Evolutionary conservation across 192 early-diverging fungal genomes (phyloP), one percentile per base, ranked within the genome.

Genomic region (Gamsiella multidivaricata): DNA sequence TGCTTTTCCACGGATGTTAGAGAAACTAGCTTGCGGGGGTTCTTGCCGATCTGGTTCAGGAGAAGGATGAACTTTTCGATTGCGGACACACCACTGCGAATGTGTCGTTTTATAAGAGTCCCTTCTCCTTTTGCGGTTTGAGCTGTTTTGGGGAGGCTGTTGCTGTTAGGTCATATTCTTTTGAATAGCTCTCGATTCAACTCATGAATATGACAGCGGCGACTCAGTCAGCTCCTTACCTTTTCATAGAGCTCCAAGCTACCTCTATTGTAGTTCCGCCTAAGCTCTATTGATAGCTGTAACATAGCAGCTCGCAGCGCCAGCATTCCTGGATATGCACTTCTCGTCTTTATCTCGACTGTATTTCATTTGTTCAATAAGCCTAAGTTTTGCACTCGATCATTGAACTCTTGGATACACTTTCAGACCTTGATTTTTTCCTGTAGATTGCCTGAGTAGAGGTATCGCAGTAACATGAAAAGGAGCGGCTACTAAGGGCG

Each of bases 221-320:
- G 50, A 52, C 25, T 25, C 11, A 52, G 26, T 52, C 31, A n/a
- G 32, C n/a, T 54, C 31, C 5, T 43, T 59, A 59, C 57, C 57
- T 59, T 59, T 26, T 59, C 28, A 11, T 43, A 28, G 2, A 59
- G 20, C 22, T 59, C 41, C 9, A 15, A 28, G 26, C 41, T 46
- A n/a, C 42, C 42, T 18, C 17, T 46, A 12, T 12, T 39, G 7
- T 39, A 39, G 12, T 12, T 39, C n/a, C 37, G 45, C 45, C 17
- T 10, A 18, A 46, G n/a, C n/a, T 46, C 45, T 6, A n/a, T 18
- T 6, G 45, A 46, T 12, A 46, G 45, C n/a, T 46, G 45, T 31
- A 42, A 43, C 9, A 42, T 18, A 18, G 29, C 55, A 12, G 55
- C 20, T 20, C 55, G 22, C 6, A 54, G 9, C 32, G 32, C 5